phyloP scores from a whole-genome alignment of 306 rosid genomes.

The Cicer bijugum region DNA sequence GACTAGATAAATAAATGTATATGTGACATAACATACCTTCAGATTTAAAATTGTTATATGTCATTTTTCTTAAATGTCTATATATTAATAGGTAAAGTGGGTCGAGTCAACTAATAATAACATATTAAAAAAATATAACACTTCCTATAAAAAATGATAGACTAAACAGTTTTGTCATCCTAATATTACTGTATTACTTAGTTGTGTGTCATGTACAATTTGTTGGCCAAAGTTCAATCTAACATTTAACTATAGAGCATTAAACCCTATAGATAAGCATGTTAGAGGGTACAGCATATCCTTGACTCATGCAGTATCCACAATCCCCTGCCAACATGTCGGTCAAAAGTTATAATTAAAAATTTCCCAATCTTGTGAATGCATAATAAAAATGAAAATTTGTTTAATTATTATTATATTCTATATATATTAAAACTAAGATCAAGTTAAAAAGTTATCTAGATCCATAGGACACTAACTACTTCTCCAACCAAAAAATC shows the following conservation, averaged over 20 bases:
- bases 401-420: constrained; percentile 13
- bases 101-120: too few species aligned
- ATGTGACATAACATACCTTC: neutral
- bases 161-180: too few species aligned
- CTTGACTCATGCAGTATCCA: constrained; percentile 50
- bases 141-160: too few species aligned
- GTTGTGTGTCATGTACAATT: constrained; percentile 22
- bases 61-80: too few species aligned
- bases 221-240: constrained; percentile 46
- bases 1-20: constrained; percentile 1
- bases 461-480: constrained; percentile 35
- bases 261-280: constrained; percentile 28
- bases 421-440: neutral
- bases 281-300: constrained; percentile 45
- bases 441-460: constrained; percentile 3
- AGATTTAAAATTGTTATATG: neutral
- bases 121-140: too few species aligned
- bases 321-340: constrained; percentile 46
- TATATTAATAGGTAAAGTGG: neutral
- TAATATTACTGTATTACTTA: neutral
- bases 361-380: constrained; percentile 13
- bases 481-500: constrained; percentile 29
- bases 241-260: constrained; percentile 42
- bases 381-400: neutral
- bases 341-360: constrained; percentile 40